These are phyloP conservation scores for Claviceps lovelessii DNA, from an alignment of 2,329 filamentous ascomycete species.

Conservation along the genomic window DNA sequence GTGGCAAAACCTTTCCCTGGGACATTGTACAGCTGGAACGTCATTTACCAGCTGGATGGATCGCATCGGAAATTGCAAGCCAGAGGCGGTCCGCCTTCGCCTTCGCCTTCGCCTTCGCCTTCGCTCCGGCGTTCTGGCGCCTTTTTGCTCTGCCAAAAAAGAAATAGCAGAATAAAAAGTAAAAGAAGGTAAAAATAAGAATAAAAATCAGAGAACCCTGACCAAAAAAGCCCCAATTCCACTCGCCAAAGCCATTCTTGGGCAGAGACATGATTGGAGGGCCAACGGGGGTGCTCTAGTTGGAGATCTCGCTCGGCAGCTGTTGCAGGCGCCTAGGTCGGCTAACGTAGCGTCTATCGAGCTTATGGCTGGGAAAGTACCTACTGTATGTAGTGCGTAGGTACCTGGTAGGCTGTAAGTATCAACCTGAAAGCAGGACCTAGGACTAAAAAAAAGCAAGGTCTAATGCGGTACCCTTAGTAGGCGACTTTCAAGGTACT, in stretches of 20 bases:
- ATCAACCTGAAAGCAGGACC: no score
- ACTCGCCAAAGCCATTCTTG: no score
- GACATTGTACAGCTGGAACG: constrained; percentile 8
- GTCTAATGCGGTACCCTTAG: no score
- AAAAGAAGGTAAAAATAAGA: no score
- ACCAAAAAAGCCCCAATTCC: no score
- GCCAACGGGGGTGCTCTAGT: constrained; percentile 6
- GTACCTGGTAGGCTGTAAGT: neutral
- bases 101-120: no score
- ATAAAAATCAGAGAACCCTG: no score
- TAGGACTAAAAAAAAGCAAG: no score
- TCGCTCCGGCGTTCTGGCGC: no score
- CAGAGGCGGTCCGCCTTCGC: no score
- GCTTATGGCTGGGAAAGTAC: constrained; percentile 2
- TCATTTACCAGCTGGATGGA: neutral
- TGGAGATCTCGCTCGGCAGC: constrained; percentile 3
- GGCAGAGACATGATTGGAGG: neutral
- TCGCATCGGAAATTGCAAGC: neutral
- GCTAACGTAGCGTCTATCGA: constrained; percentile 1
- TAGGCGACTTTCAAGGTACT: neutral
- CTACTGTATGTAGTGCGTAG: neutral
- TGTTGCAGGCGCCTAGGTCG: constrained; percentile 1
- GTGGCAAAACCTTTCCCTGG: constrained; percentile 16
- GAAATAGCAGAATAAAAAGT: no score
- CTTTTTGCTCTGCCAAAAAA: no score